Percentiles rank a stretch among this genome's conserved stretches.
Conservation (phyloP, 2,329 filamentous ascomycete species). For the Xylariaceae sp. region DNA sequence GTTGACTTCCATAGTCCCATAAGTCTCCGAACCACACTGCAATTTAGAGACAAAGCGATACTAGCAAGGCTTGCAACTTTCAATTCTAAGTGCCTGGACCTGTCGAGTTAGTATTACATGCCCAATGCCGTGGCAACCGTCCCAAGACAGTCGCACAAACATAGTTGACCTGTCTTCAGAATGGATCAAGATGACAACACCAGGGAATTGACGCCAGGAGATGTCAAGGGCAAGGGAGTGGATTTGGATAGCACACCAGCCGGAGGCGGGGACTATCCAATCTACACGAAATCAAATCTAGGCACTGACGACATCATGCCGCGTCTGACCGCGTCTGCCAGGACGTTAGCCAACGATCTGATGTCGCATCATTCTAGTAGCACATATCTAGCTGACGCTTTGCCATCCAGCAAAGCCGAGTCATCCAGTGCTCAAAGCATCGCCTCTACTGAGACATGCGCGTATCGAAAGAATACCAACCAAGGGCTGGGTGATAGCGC, state of each 20-base stretch:
- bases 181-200: constrained; percentile 13
- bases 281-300: not conserved
- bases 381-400: constrained; percentile 8
- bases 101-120: not conserved
- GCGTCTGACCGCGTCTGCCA: constrained; percentile 26
- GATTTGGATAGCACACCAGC: not conserved
- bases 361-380: constrained; percentile 8
- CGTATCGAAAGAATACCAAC: constrained; percentile 11
- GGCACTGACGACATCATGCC: constrained; percentile 13
- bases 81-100: not conserved
- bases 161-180: not conserved
- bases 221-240: constrained; percentile 17
- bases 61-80: not conserved
- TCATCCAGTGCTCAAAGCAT: constrained; percentile 14
- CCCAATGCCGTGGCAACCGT: not conserved
- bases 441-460: constrained; percentile 11
- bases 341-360: constrained; percentile 20
- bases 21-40: not conserved
- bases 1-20: not conserved
- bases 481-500: constrained; percentile 16
- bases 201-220: not conserved
- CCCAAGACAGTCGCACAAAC: not conserved
- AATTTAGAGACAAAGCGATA: not conserved
- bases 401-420: constrained; percentile 27
- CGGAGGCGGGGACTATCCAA: constrained; percentile 1